Percentiles rank a stretch among this genome's conserved stretches.
Conservation (phyloP, 164 flowering plant genomes). For the Magnolia changhungtana region DNA sequence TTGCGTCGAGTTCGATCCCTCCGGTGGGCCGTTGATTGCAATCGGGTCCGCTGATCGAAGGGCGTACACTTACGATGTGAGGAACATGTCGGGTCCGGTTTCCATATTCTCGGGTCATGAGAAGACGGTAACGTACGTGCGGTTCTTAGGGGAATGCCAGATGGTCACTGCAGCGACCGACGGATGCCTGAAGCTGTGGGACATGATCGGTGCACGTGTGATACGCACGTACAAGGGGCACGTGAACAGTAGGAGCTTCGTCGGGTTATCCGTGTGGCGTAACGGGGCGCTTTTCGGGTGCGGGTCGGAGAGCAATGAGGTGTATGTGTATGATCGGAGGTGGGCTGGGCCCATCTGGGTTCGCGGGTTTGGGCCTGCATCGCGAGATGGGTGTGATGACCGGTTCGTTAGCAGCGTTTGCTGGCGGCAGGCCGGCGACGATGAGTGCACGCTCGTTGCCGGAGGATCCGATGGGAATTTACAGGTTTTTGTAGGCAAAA, state of each 20-base stretch:
- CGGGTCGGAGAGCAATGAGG: conserved; percentile 64
- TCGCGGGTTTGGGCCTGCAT: conserved; percentile 31
- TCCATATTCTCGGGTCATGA: conserved; percentile 41
- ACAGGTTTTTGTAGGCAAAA: conserved; percentile 45
- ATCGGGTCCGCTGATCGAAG: conserved; percentile 59
- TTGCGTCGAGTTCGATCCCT: conserved; percentile 61
- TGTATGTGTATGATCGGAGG: conserved; percentile 60
- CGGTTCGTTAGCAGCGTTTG: conserved; percentile 63
- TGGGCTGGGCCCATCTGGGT: conserved; percentile 75
- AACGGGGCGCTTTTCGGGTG: conserved; percentile 54
- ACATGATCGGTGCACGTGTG: conserved; percentile 8
- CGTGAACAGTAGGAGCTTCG: conserved; percentile 48
- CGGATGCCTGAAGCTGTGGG: conserved; percentile 63
- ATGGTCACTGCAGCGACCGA: conserved; percentile 51
- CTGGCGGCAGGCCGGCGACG: conserved; percentile 52
- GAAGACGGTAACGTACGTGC: conserved; percentile 55
- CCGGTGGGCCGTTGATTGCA: conserved; percentile 34
- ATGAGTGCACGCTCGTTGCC: conserved; percentile 51
- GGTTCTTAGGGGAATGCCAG: conserved; percentile 29
- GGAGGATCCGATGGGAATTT: conserved; percentile 66
- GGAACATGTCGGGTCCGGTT: conserved; percentile 43
- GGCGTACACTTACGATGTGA: conserved; percentile 49
- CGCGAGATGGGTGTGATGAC: conserved; percentile 2
- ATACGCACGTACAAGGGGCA: conserved; percentile 61
- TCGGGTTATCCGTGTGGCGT: conserved; percentile 67